Evolutionary conservation across 192 early-diverging fungal species (phyloP).

Genomic region (Coemansia sp.): DNA sequence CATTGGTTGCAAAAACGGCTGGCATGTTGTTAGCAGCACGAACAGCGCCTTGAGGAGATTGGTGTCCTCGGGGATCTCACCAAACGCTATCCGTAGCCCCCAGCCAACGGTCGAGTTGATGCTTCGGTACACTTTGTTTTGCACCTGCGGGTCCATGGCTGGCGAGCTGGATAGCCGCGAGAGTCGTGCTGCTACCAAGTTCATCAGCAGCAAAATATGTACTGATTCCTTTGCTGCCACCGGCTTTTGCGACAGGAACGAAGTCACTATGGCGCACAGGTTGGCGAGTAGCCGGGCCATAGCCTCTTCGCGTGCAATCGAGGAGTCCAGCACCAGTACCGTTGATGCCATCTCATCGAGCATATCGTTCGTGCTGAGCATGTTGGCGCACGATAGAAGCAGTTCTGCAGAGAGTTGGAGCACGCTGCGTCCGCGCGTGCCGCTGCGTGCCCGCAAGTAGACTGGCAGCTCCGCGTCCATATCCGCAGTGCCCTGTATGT

Average conservation of each 20-base stretch:
- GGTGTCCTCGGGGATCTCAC: constrained; percentile 26
- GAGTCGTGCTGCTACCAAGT: constrained; percentile 2
- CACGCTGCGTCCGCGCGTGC: constrained; percentile 18
- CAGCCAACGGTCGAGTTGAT: constrained; percentile 13
- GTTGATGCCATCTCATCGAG: constrained; percentile 15
- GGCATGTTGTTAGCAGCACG: constrained; percentile 11
- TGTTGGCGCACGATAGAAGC: constrained; percentile 18
- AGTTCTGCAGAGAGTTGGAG: constrained; percentile 26
- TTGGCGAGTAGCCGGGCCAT: constrained; percentile 4
- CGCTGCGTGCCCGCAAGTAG: constrained; percentile 9
- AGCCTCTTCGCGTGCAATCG: neutral
- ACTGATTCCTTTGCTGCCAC: constrained; percentile 16
- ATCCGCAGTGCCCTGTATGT: neutral
- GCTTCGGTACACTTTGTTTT: neutral
- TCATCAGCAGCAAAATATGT: constrained; percentile 8
- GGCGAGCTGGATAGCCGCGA: neutral
- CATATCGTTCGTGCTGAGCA: neutral
- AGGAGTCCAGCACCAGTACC: constrained; percentile 7
- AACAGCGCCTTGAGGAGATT: constrained; percentile 14
- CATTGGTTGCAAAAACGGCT: constrained; percentile 23
- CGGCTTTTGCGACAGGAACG: constrained; percentile 20
- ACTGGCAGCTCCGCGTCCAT: constrained; percentile 3
- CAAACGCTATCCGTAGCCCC: constrained; percentile 10
- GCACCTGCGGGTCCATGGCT: neutral
- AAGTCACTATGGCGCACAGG: constrained; percentile 13